Evolutionary conservation across 2,329 filamentous ascomycete genomes (phyloP), one percentile per base, ranked within the genome.

Genomic region (Phaeophleospora eucalypticola): DNA sequence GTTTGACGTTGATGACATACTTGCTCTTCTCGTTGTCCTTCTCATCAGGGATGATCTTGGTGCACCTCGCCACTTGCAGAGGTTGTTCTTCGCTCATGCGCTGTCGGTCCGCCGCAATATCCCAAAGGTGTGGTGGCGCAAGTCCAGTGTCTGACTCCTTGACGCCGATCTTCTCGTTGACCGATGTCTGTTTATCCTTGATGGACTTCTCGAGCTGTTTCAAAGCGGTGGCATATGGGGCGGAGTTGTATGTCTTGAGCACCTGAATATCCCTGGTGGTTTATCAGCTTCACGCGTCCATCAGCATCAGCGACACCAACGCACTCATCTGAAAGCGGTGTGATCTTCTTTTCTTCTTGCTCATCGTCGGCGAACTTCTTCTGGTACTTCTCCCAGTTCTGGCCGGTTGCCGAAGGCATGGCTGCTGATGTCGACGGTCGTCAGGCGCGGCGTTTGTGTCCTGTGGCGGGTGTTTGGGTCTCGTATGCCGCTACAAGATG

Each of bases 1-100:
- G 93, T 78, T 98, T 98, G 61, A 98, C 91, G 72, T 98, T 98
- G 80, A 98, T 98, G 64, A 98, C 90, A 76, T 98, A 98, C 83
- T 97, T 98, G 82, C 87, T 95, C 81, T 98, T 98, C 54, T 95
- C 87, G 51, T 88, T 78, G 68, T 97, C 90, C 72, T 93, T 91
- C 68, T 95, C 90, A 66, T 97, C 91, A 52, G 89, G 84, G 60
- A 98, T 98, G 69, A 98, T 98, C 79, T 98, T 98, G 50, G 93
- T 98, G 79, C 93, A 98, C 65, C 93, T 81, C 57, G 93, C 93
- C 55, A 98, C 93, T 73, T 98, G 93, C 61, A 97, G 80, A 36
- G 93, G 93, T 65, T 98, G 93, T 73, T 98, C 93, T 73, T 98
- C 93, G 55, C 85, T 84, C 93, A 98, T 98, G 65, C 93, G 89